Base-by-base conservation (phyloP, 2,329 filamentous ascomycete species). In the Cercospora citrullina region DNA sequence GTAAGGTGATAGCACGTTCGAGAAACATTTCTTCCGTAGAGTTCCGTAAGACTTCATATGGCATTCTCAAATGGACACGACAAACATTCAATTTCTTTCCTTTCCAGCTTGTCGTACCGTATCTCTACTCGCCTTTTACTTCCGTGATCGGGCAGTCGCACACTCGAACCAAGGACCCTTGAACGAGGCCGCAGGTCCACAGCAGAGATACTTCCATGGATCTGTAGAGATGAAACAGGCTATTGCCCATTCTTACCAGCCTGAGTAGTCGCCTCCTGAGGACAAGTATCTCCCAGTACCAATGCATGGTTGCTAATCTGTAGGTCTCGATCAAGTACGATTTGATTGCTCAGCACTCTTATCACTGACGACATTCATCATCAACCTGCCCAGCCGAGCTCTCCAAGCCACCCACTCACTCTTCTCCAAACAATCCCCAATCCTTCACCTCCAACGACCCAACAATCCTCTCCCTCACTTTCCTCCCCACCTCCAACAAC, bases 401-500 rank as follows among this genome's bases (percentile, higher is more conserved):
- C 18, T 28, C 23, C 48, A 2, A 53, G 6, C 48, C 18, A 4
- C 48, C 1, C 31, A 10, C 33, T 58, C 48, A 51, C 42, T 66
- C 64, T 33, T 71, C 65, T 18, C 60, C 68, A 69, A 96, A 97
- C 45, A 97, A 81, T 0, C 83, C 84, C 91, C 91, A 96, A 77
- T 97, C 91, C 80, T 89, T 89, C 66, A 97, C 86, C 75, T 91
- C 87, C 74, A 97, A 90, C 0, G 85, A 90, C 76, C 87, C 85
- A 84, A 92, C 87, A 72, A 96, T 88, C 74, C 81, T 87, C 76
- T 90, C 88, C 77, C 92, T 90, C 42, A 90, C 86, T 5, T 86
- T 86, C 73, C 90, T 71, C 30, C 78, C 81, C 26, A 74, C 85
- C 62, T 89, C 90, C 74, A 92, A 89, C 71, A 91, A 81, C 78